A percentile compares a stretch with the other conserved stretches of the same genome.
Conservation (phyloP, 768 basidiomycete species). For the Amanita jacksonii region DNA sequence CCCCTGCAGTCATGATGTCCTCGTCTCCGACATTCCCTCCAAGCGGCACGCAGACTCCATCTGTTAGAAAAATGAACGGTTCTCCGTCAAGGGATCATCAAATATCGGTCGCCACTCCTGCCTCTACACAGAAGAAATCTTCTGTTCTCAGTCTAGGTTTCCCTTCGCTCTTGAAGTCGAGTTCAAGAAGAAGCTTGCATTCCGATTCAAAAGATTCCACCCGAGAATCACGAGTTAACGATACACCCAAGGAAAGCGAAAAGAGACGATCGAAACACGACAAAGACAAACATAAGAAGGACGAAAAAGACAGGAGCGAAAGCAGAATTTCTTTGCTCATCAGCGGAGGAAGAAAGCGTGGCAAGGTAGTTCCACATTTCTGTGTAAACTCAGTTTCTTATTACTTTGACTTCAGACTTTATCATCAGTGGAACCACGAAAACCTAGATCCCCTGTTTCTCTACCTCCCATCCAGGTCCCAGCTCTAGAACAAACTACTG, state of each 20-base stretch:
- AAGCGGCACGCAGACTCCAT: slow-evolving; percentile 29
- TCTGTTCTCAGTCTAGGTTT: slow-evolving; percentile 76
- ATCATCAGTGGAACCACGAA: slow-evolving; percentile 75
- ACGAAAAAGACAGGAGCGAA: slow-evolving; percentile 84
- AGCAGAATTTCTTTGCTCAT: slow-evolving; percentile 84
- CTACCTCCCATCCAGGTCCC: slow-evolving; percentile 90
- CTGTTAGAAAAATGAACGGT: slow-evolving; percentile 30
- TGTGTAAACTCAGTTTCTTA: slow-evolving; percentile 2
- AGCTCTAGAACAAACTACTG: slow-evolving; percentile 71
- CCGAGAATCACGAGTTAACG: slow-evolving; percentile 32
- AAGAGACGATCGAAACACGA: slow-evolving; percentile 20
- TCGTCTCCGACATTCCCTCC: slow-evolving; percentile 41
- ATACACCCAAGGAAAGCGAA: slow-evolving; percentile 36
- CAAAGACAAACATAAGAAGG: slow-evolving; percentile 53
- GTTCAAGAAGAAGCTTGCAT: slow-evolving; percentile 73
- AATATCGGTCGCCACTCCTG: slow-evolving; percentile 44
- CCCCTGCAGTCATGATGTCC: slow-evolving; percentile 38
- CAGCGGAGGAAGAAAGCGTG: slow-evolving; percentile 62
- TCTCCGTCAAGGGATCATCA: slow-evolving; percentile 49
- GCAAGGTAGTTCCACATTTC: slow-evolving; percentile 53
- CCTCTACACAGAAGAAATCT: slow-evolving; percentile 65
- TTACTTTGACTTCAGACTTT: slow-evolving; percentile 47
- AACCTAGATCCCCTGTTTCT: slow-evolving; percentile 55
- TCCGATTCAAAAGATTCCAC: slow-evolving; percentile 51
- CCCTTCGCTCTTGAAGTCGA: slow-evolving; percentile 79